Evolutionary conservation across 1,284 basidiomycete genomes (phyloP).

Genomic region (Rhodofomes roseus): DNA sequence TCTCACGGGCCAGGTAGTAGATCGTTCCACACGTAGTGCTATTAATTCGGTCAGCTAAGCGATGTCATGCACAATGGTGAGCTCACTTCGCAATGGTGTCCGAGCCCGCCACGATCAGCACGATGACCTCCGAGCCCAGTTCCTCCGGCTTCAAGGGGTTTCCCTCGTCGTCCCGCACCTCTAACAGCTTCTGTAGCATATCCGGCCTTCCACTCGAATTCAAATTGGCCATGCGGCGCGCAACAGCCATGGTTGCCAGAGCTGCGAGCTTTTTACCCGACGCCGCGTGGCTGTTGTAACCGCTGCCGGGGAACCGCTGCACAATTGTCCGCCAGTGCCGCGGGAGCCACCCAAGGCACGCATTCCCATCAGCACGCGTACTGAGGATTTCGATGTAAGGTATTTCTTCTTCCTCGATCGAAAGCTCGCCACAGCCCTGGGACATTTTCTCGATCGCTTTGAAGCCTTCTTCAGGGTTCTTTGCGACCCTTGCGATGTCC

Average conservation of each 20-base stretch:
- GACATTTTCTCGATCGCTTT: background rate
- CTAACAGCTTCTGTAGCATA: conserved; percentile 13
- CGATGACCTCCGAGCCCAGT: conserved; percentile 75
- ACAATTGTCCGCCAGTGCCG: background rate
- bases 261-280: background rate
- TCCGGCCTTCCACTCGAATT: background rate
- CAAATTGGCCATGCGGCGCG: conserved; percentile 4
- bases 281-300: background rate
- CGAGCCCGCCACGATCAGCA: conserved; percentile 78
- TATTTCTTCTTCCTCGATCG: conserved; percentile 6
- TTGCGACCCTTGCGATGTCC: conserved; percentile 63
- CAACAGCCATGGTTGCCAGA: conserved; percentile 9
- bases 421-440: background rate
- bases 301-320: background rate
- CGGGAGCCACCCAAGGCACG: conserved; percentile 9
- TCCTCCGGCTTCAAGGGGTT: conserved; percentile 69
- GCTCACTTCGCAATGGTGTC: conserved; percentile 14
- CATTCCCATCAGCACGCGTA: conserved; percentile 5
- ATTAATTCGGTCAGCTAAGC: background rate
- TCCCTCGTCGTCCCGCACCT: conserved; percentile 11
- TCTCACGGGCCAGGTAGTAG: conserved; percentile 16
- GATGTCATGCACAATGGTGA: background rate
- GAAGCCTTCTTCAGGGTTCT: conserved; percentile 7
- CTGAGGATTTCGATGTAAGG: conserved; percentile 9
- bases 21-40: conserved; percentile 14